Base-by-base conservation (phyloP, 1,139 yeast species). In the Candida sanyaensis region DNA sequence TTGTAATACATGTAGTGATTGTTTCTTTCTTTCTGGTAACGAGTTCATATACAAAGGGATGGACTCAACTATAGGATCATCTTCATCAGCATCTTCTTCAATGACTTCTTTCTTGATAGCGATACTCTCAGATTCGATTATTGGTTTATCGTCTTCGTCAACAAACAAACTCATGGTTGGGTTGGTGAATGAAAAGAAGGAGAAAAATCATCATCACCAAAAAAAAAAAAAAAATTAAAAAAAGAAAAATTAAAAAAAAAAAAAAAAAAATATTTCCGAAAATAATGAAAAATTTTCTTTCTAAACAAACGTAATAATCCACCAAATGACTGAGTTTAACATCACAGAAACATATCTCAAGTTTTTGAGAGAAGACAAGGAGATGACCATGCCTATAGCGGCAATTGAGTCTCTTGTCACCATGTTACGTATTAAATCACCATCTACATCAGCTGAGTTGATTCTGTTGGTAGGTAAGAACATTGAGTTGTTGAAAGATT, bases 311-410 rank as follows among this genome's bases (percentile, higher is more conserved):
- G 21, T 17, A 9, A 30, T 30, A 6, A n/a, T n/a, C n/a, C n/a
- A n/a, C n/a, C n/a, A n/a, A 2, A 47, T 44, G 47, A 33, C 45
- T 24, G 43, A 47, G 7, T 90, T 92, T 61, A 96, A 91, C 64
- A 90, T 93, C 56, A 90, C 86, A 44, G 76, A 81, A 56, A 83
- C 93, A 0, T 93, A 93, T 64, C 77, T 88, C 53, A 80, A 81
- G 64, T 91, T 89, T 65, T 75, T 93, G 50, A 82, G 80, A 55
- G 96, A 91, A 49, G 97, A 93, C 67, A 78, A 88, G 24, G 98
- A 93, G 47, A 88, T 95, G 85, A 92, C 99, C 10, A 95, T 92
- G 98, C 99, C 99, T 4, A 89, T 95, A 37, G 99, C 99, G 45
- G 99, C 99, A 44, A 95, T 95, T 61, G 98, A 93, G 68, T 84